Evolutionary conservation across 495 filamentous ascomycete species (phyloP).

Genomic region (Paragyromitra xinjiangensis): DNA sequence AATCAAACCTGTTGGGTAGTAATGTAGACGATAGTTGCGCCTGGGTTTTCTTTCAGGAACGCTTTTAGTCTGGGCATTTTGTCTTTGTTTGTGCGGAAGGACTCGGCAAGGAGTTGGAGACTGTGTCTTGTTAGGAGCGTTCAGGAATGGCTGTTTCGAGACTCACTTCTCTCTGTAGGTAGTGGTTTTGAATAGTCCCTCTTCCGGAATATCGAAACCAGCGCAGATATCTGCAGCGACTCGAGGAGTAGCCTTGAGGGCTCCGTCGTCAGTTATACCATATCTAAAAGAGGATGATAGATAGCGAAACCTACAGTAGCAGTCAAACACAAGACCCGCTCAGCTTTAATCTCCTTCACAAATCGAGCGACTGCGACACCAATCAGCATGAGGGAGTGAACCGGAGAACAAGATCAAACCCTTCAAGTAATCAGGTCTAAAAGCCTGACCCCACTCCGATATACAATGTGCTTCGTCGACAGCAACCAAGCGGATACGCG

Average conservation of each 20-base stretch:
- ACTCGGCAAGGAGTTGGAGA: conserved; percentile 64
- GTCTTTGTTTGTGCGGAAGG: conserved; percentile 59
- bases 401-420: conserved; percentile 34
- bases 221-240: conserved; percentile 66
- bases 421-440: conserved; percentile 68
- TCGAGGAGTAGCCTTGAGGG: conserved; percentile 62
- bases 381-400: background rate
- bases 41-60: conserved; percentile 64
- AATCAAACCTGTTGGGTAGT: conserved; percentile 60
- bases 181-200: conserved; percentile 66
- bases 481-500: conserved; percentile 66
- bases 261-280: background rate
- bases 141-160: background rate
- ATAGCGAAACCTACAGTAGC: conserved; percentile 60
- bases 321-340: conserved; percentile 67
- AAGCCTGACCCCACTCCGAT: conserved; percentile 70
- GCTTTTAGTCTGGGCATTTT: conserved; percentile 61
- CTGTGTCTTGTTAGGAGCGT: conserved; percentile 10
- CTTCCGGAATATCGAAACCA: conserved; percentile 63
- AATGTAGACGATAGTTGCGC: conserved; percentile 68
- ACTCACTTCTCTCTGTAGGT: conserved; percentile 66
- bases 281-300: background rate
- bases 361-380: conserved; percentile 65
- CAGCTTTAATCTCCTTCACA: conserved; percentile 65
- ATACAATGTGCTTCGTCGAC: conserved; percentile 71